Percentiles rank a stretch among this genome's conserved stretches.
These are phyloP conservation scores for Colletotrichum sp. DNA, from an alignment of 2,329 filamentous ascomycete genomes.

Conservation along the genomic window DNA sequence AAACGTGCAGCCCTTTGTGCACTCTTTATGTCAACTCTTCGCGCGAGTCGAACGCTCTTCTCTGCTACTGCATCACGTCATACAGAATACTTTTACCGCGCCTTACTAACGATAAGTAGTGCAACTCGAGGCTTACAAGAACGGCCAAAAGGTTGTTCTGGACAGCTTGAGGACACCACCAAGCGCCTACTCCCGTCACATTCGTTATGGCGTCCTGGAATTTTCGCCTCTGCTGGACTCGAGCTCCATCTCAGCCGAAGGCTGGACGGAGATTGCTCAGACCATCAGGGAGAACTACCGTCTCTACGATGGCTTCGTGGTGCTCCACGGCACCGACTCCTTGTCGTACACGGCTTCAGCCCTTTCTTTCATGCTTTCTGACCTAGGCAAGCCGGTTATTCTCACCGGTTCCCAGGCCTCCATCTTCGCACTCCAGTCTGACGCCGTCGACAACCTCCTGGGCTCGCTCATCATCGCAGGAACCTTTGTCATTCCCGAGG, in stretches of 20 bases:
- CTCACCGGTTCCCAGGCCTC: slow-evolving; percentile 84
- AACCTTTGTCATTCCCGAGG: slow-evolving; percentile 91
- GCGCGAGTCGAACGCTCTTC: neutral
- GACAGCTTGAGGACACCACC: slow-evolving; percentile 79
- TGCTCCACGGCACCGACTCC: slow-evolving; percentile 90
- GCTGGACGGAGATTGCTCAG: slow-evolving; percentile 84
- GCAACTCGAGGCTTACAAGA: slow-evolving; percentile 54
- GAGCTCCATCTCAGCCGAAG: slow-evolving; percentile 84
- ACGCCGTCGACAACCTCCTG: slow-evolving; percentile 89
- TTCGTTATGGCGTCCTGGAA: slow-evolving; percentile 84
- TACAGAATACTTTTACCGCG: neutral
- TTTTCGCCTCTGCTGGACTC: slow-evolving; percentile 87
- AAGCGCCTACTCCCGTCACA: slow-evolving; percentile 79
- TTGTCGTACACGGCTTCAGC: slow-evolving; percentile 89
- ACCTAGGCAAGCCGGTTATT: slow-evolving; percentile 89
- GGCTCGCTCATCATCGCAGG: slow-evolving; percentile 89
- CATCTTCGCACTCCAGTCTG: slow-evolving; percentile 89
- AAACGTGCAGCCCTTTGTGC: neutral
- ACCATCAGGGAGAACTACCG: slow-evolving; percentile 86
- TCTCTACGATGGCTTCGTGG: slow-evolving; percentile 88
- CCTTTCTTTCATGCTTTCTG: slow-evolving; percentile 90
- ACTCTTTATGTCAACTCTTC: neutral
- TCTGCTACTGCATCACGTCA: neutral
- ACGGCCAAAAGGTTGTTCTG: slow-evolving; percentile 56
- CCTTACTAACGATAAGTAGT: slow-evolving; percentile 33